Percentiles rank a stretch among this genome's conserved stretches.
Evolutionary conservation across 2,329 filamentous ascomycete species (phyloP).

Genomic region (Samsoniella hepiali): DNA sequence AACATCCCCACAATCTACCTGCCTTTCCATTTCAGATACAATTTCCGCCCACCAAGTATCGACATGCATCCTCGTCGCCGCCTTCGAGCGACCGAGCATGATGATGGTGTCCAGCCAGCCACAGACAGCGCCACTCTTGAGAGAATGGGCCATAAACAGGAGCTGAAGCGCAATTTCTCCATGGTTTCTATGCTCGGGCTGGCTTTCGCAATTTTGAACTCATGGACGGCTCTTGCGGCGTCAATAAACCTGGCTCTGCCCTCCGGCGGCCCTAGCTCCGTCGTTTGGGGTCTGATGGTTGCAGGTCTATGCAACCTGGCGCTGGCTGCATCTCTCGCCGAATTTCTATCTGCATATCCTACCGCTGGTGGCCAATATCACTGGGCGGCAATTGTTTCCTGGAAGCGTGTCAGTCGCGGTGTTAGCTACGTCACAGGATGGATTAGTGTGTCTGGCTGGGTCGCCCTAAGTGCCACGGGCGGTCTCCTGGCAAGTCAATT

Average conservation of each 20-base stretch:
- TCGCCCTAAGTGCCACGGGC: conserved; percentile 64
- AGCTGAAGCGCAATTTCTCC: conserved; percentile 50
- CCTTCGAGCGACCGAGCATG: not conserved
- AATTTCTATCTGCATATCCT: conserved; percentile 65
- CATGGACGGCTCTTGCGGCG: conserved; percentile 48
- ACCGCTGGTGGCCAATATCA: conserved; percentile 64
- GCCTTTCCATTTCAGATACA: not conserved
- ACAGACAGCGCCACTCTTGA: conserved; percentile 40
- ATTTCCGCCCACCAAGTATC: not conserved
- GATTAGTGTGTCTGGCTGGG: conserved; percentile 70
- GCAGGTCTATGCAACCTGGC: conserved; percentile 67
- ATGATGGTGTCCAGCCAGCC: not conserved
- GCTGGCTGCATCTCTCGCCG: conserved; percentile 64
- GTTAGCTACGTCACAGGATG: conserved; percentile 70
- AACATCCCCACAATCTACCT: too few relatives aligned
- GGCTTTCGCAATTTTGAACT: conserved; percentile 48
- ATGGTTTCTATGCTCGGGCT: conserved; percentile 46
- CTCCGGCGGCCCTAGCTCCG: conserved; percentile 67
- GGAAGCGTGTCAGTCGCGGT: conserved; percentile 56
- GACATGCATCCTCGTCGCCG: not conserved
- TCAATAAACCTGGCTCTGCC: conserved; percentile 55
- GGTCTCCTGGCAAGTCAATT: conserved; percentile 65
- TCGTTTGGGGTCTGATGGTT: conserved; percentile 66
- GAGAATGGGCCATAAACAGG: conserved; percentile 46
- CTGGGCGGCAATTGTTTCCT: conserved; percentile 65